These are phyloP conservation scores for Penicillium vulpinum DNA, from an alignment of 2,329 filamentous ascomycete genomes.

Conservation along the genomic window DNA sequence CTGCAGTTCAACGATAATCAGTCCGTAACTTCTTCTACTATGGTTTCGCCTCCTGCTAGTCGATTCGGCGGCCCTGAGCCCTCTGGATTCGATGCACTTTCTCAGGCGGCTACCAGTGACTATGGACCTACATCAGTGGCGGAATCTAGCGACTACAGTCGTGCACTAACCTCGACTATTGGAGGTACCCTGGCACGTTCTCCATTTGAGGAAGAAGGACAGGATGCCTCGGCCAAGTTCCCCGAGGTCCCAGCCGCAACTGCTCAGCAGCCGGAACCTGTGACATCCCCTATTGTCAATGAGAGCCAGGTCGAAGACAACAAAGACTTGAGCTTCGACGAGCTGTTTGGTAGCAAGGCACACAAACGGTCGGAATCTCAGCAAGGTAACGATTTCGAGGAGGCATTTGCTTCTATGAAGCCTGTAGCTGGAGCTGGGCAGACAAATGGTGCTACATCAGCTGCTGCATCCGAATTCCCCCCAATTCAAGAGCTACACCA, in stretches of 20 bases:
- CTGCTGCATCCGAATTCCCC: slow-evolving; percentile 70
- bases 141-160: slow-evolving; percentile 26
- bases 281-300: slow-evolving; percentile 47
- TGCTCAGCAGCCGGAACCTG: slow-evolving; percentile 29
- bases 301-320: slow-evolving; percentile 22
- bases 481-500: slow-evolving; percentile 84
- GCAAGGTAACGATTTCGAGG: slow-evolving; percentile 49
- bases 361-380: slow-evolving; percentile 48
- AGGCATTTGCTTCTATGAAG: slow-evolving; percentile 48
- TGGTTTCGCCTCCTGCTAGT: slow-evolving; percentile 71
- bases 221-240: slow-evolving; percentile 22
- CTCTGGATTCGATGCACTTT: slow-evolving; percentile 48
- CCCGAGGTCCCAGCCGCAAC: slow-evolving; percentile 20
- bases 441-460: slow-evolving; percentile 29
- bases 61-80: slow-evolving; percentile 57
- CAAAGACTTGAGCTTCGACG: slow-evolving; percentile 47
- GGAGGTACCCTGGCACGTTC: slow-evolving; percentile 25
- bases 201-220: slow-evolving; percentile 39
- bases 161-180: slow-evolving; percentile 13
- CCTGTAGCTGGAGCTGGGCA: slow-evolving; percentile 51
- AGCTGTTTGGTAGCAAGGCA: slow-evolving; percentile 46
- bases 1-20: slow-evolving; percentile 69
- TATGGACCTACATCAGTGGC: slow-evolving; percentile 31
- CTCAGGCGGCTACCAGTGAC: slow-evolving; percentile 38
- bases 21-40: slow-evolving; percentile 74